Evolutionary conservation across 768 basidiomycete genomes (phyloP), one percentile per base, ranked within the genome.

Genomic region (Daedaleopsis nitida): DNA sequence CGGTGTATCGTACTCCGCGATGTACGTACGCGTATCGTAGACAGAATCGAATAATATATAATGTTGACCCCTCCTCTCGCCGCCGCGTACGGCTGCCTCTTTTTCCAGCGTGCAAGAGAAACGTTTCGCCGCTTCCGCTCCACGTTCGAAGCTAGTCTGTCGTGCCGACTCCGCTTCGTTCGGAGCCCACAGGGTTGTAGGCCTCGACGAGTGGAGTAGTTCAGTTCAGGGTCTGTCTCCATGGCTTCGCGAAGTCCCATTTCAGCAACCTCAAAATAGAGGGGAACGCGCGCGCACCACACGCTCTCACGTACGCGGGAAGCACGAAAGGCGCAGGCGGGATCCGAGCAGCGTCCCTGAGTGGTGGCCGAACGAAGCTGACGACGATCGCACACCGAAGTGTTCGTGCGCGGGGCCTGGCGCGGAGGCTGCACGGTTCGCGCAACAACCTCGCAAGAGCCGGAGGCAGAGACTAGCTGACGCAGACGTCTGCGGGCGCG

Each of bases 11-110:
- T 39, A 23, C 21, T 11, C 55, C 51, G n/a, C 60, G 60, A 54
- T 61, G 60, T 52, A 61, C 56, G 60, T 61, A 62, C 55, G 51
- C 55, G 52, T 57, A 62, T 42, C 51, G 55, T 57, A 62, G 60
- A 62, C 55, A 57, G 56, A 52, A 37, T 52, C 39, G 51, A 37
- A 52, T 62, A 62, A 57, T 62, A 62, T 62, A 62, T 62, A 57
- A 62, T 57, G 60, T 27, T 55, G 38, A 45, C 19, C 45, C 17
- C 16, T 17, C n/a, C 34, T 37, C 34, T 23, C 32, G 17, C 35
- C 14, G n/a, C n/a, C n/a, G n/a, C n/a, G n/a, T n/a, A n/a, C n/a
- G n/a, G n/a, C n/a, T n/a, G n/a, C 57, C 21, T 21, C 24, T 34
- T 19, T 24, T n/a, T 14, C 7, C 45, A n/a, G 49, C 49, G 4